These are phyloP conservation scores for Serendipita sp. DNA, from an alignment of 768 basidiomycete species.

Conservation along the genomic window DNA sequence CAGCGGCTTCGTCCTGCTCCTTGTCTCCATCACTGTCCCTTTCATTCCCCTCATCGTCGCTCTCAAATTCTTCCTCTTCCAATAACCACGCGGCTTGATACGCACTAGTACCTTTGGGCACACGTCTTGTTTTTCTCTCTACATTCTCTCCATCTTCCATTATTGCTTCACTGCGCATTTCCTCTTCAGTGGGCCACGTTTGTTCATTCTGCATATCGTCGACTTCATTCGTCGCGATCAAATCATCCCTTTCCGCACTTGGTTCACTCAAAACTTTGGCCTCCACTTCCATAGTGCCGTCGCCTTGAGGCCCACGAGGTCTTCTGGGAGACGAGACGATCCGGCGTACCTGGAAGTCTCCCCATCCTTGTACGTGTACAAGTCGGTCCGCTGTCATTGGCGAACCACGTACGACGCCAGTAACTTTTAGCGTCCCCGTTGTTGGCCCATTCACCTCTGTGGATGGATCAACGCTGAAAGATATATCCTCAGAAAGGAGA, in stretches of 20 bases:
- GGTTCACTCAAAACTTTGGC: constrained; percentile 50
- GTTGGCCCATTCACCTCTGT: constrained; percentile 20
- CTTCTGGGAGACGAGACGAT: constrained; percentile 26
- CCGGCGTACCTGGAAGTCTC: constrained; percentile 73
- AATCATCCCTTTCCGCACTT: constrained; percentile 55
- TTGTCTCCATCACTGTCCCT: constrained; percentile 18
- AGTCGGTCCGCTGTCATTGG: constrained; percentile 67
- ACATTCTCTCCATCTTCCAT: constrained; percentile 16
- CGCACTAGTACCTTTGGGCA: constrained; percentile 93
- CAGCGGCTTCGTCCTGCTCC: constrained; percentile 39
- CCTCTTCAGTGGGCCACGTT: constrained; percentile 97
- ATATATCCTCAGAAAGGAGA: constrained; percentile 51
- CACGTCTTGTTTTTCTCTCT: constrained; percentile 51
- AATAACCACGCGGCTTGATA: constrained; percentile 97
- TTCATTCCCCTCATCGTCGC: constrained; percentile 19
- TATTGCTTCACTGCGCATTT: constrained; percentile 39
- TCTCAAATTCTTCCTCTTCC: constrained; percentile 58
- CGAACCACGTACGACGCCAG: constrained; percentile 72
- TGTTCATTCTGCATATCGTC: constrained; percentile 90
- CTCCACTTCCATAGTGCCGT: constrained; percentile 50
- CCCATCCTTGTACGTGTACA: constrained; percentile 73
- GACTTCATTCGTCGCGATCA: constrained; percentile 74
- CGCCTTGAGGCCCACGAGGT: constrained; percentile 16
- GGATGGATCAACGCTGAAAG: constrained; percentile 29
- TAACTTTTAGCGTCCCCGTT: constrained; percentile 50